Percentiles rank a stretch among this genome's conserved stretches.
Conservation (phyloP, 1,139 yeast genomes). For the Kodamaea arcana region DNA sequence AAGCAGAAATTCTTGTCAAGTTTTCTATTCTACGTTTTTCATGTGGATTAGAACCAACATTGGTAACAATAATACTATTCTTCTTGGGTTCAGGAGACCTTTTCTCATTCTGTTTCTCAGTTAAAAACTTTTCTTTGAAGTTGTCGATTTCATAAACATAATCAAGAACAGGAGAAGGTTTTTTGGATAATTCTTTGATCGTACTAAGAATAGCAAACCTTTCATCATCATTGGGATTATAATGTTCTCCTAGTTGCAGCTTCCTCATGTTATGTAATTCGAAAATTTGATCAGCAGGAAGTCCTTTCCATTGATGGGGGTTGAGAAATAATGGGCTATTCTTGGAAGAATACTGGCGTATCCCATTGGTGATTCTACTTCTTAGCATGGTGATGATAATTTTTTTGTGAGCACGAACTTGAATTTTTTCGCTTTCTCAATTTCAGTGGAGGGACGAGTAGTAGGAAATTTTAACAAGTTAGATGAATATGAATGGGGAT, state of each 20-base stretch:
- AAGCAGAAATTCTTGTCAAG: conserved; percentile 79
- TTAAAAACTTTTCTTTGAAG: conserved; percentile 44
- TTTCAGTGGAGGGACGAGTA: no score
- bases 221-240: conserved; percentile 50
- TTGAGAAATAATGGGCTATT: conserved; percentile 35
- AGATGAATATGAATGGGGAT: no score
- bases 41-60: conserved; percentile 36
- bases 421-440: no score
- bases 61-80: conserved; percentile 37
- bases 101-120: conserved; percentile 37
- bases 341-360: conserved; percentile 16
- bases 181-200: conserved; percentile 26
- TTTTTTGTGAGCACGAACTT: no score
- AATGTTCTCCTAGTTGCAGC: conserved; percentile 51
- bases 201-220: conserved; percentile 47
- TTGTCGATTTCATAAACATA: conserved; percentile 45
- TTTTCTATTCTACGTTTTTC: conserved; percentile 36
- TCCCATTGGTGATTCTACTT: not conserved
- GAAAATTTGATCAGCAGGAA: conserved; percentile 60
- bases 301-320: conserved; percentile 68
- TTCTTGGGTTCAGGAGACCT: conserved; percentile 41
- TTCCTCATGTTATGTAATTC: conserved; percentile 59
- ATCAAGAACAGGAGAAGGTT: conserved; percentile 34
- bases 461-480: no score
- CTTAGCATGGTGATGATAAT: conserved; percentile 1